Evolutionary conservation across 2,329 filamentous ascomycete genomes (phyloP).

Genomic region (Colletotrichum noveboracense): DNA sequence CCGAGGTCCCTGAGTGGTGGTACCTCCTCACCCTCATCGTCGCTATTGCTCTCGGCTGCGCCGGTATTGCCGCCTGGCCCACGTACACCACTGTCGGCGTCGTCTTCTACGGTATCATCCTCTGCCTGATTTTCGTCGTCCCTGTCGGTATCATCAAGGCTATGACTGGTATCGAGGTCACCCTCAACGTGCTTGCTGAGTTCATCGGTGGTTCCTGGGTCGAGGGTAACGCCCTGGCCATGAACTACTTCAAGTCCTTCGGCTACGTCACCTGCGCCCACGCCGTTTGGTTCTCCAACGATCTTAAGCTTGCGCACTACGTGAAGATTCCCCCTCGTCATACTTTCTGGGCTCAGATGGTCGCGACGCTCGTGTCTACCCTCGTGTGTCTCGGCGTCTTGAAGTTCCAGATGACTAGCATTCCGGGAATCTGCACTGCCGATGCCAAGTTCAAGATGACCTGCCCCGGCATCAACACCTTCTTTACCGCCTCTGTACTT

Average conservation of each 20-base stretch:
- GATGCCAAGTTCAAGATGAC: slow-evolving; percentile 39
- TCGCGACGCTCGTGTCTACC: slow-evolving; percentile 58
- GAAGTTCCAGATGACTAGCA: slow-evolving; percentile 46
- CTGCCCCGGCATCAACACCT: slow-evolving; percentile 43
- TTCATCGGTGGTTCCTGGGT: slow-evolving; percentile 58
- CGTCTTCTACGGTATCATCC: slow-evolving; percentile 54
- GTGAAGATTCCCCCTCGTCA: slow-evolving; percentile 68
- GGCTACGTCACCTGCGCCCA: slow-evolving; percentile 36
- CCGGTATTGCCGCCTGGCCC: slow-evolving; percentile 51
- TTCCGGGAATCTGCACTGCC: slow-evolving; percentile 41
- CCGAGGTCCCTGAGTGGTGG: slow-evolving; percentile 61
- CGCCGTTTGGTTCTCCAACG: slow-evolving; percentile 27
- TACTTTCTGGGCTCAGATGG: slow-evolving; percentile 64
- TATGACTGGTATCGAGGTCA: slow-evolving; percentile 58
- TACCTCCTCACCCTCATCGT: slow-evolving; percentile 47
- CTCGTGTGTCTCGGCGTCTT: slow-evolving; percentile 56
- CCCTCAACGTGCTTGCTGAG: slow-evolving; percentile 57
- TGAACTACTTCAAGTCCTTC: slow-evolving; percentile 62
- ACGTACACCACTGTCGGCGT: slow-evolving; percentile 57
- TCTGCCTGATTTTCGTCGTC: slow-evolving; percentile 56
- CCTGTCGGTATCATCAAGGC: slow-evolving; percentile 58
- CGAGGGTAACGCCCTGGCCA: slow-evolving; percentile 54
- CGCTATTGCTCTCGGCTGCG: slow-evolving; percentile 51
- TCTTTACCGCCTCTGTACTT: slow-evolving; percentile 45
- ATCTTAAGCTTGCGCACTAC: slow-evolving; percentile 58